Conservation (phyloP, 306 rosid species). For the Vigna reflexopilosa region DNA sequence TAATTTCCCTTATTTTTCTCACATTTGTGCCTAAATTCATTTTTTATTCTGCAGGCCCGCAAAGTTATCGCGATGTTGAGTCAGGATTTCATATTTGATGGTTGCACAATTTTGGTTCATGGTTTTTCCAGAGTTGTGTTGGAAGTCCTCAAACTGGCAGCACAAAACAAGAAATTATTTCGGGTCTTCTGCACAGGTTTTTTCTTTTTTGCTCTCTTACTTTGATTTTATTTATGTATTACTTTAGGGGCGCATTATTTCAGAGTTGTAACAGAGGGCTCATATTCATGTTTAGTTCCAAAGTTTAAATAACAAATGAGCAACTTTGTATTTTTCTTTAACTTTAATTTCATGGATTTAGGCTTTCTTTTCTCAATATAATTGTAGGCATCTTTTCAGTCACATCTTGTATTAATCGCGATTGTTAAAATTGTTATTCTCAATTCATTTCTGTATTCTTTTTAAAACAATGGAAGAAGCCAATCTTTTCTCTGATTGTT, state of each 20-base stretch:
- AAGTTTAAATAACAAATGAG: neutral
- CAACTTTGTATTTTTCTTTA: neutral
- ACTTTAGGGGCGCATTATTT: neutral
- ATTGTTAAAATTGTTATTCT: neutral
- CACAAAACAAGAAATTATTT: conserved; percentile 76
- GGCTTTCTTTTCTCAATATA: neutral
- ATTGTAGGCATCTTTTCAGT: neutral
- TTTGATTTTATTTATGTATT: neutral
- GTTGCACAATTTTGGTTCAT: conserved; percentile 90
- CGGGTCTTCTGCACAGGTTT: conserved; percentile 95
- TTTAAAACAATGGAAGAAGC: neutral
- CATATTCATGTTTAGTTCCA: neutral
- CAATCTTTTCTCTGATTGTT: neutral
- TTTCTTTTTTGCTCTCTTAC: neutral
- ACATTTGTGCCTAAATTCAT: neutral
- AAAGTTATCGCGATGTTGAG: conserved; percentile 85
- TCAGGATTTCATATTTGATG: conserved; percentile 91
- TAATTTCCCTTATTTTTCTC: neutral
- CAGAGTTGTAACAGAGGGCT: neutral
- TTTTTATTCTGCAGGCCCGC: conserved; percentile 70
- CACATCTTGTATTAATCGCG: neutral
- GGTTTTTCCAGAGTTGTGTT: conserved; percentile 91
- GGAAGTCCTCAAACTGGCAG: conserved; percentile 83
- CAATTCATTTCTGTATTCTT: conserved; percentile 6
- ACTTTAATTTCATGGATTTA: no score